Percentiles rank a stretch among this genome's conserved stretches.
Evolutionary conservation across 495 filamentous ascomycete genomes (phyloP).

Genomic region (Astrothelium subdiscretum): DNA sequence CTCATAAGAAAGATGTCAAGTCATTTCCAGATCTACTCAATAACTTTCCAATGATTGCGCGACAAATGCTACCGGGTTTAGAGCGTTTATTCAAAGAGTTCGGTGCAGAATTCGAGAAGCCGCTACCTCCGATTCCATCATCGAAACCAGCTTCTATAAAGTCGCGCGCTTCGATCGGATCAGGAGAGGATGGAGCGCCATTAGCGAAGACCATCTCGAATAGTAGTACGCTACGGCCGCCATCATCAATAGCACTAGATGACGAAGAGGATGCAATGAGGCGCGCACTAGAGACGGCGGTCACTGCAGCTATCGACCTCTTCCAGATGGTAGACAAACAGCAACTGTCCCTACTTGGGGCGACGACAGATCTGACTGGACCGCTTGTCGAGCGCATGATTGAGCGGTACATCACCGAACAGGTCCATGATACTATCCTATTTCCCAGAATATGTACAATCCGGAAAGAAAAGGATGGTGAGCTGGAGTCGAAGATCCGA

Average conservation of each 20-base stretch:
- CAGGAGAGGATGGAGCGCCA: constrained; percentile 13
- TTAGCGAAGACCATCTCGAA: constrained; percentile 28
- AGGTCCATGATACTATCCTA: constrained; percentile 77
- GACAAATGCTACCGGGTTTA: constrained; percentile 89
- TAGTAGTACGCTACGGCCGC: constrained; percentile 16
- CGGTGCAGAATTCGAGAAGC: constrained; percentile 70
- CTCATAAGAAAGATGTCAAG: constrained; percentile 77
- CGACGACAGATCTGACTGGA: constrained; percentile 88
- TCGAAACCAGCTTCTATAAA: constrained; percentile 11
- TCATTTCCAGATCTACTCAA: constrained; percentile 84
- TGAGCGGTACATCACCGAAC: constrained; percentile 88
- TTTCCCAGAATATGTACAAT: constrained; percentile 73
- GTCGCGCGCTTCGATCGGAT: constrained; percentile 16
- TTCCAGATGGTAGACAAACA: constrained; percentile 94
- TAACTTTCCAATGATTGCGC: constrained; percentile 89
- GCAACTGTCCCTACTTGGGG: constrained; percentile 80
- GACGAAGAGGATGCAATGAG: constrained; percentile 85
- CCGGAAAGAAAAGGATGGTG: constrained; percentile 70
- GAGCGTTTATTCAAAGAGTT: constrained; percentile 89
- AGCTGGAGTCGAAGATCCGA: constrained; percentile 78
- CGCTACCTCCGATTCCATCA: constrained; percentile 47
- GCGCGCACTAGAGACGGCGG: constrained; percentile 73
- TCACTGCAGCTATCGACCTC: constrained; percentile 86
- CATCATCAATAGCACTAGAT: constrained; percentile 38
- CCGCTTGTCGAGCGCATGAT: constrained; percentile 85